phyloP scores from a whole-genome alignment of 768 basidiomycete genomes.

The Serendipita sp. region DNA sequence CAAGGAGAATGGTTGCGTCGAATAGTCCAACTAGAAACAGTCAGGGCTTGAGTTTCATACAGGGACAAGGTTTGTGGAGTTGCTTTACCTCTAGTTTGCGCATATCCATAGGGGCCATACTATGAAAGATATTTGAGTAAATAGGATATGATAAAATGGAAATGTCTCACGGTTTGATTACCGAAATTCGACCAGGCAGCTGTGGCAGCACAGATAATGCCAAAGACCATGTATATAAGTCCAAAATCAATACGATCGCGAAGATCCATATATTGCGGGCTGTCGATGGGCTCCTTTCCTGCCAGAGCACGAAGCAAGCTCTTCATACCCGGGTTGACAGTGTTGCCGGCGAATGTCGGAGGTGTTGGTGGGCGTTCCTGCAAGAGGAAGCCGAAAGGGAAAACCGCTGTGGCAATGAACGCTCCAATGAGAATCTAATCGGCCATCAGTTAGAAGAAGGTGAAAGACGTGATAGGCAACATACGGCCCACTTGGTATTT shows the following conservation, averaged over 20 bases:
- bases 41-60: background rate
- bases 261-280: slow-evolving; percentile 36
- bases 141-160: slow-evolving; percentile 22
- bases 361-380: slow-evolving; percentile 50
- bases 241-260: slow-evolving; percentile 57
- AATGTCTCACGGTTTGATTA: background rate
- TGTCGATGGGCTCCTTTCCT: slow-evolving; percentile 19
- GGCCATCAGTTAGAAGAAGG: background rate
- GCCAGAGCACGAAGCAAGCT: slow-evolving; percentile 10
- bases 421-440: slow-evolving; percentile 50
- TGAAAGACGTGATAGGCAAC: background rate
- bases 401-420: slow-evolving; percentile 47
- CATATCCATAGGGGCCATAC: background rate
- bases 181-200: slow-evolving; percentile 1
- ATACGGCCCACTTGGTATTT: background rate
- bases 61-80: background rate
- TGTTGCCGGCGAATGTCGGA: slow-evolving; percentile 29
- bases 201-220: slow-evolving; percentile 19
- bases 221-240: slow-evolving; percentile 44
- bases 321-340: slow-evolving; percentile 11
- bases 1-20: background rate
- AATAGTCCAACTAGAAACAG: background rate
- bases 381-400: slow-evolving; percentile 48
- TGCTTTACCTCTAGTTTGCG: background rate
- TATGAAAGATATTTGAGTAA: slow-evolving; percentile 23